Evolutionary conservation across 768 basidiomycete species (phyloP).

Genomic region (Phaffia australis): DNA sequence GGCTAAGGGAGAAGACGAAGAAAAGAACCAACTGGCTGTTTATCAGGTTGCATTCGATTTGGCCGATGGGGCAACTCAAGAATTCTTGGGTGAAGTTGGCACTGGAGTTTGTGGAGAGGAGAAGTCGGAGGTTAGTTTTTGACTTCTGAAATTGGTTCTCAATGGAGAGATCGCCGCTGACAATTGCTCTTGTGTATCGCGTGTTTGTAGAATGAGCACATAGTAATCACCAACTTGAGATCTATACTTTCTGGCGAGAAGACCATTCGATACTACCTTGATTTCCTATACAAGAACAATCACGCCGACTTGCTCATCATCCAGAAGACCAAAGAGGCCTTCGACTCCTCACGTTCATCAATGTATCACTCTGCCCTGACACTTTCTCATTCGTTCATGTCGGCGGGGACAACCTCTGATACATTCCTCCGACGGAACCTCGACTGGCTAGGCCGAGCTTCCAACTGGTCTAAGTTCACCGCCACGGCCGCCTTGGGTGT

Average conservation of each 20-base stretch:
- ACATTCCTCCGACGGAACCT: conserved; percentile 85
- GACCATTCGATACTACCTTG: conserved; percentile 82
- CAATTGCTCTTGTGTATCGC: background rate
- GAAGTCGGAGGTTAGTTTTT: background rate
- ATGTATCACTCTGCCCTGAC: conserved; percentile 96
- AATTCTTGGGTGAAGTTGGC: conserved; percentile 64
- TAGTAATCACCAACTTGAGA: conserved; percentile 47
- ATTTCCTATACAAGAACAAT: conserved; percentile 91
- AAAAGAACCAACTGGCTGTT: conserved; percentile 55
- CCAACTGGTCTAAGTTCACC: conserved; percentile 98
- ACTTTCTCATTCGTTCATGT: conserved; percentile 93
- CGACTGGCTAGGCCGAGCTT: conserved; percentile 88
- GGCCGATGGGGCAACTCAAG: conserved; percentile 84
- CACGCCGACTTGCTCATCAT: conserved; percentile 82
- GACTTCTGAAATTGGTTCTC: conserved; percentile 39
- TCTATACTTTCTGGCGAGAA: conserved; percentile 81
- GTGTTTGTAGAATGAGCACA: conserved; percentile 17
- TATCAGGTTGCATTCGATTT: conserved; percentile 95
- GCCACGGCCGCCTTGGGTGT: conserved; percentile 94
- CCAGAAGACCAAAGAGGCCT: conserved; percentile 72
- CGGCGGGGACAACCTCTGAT: conserved; percentile 95
- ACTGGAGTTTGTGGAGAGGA: conserved; percentile 32
- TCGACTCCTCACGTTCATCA: conserved; percentile 54
- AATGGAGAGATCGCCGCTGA: conserved; percentile 42
- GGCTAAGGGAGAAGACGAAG: conserved; percentile 28